phyloP scores from a whole-genome alignment of 257 asterid species.

The Penstemon barbatus region DNA sequence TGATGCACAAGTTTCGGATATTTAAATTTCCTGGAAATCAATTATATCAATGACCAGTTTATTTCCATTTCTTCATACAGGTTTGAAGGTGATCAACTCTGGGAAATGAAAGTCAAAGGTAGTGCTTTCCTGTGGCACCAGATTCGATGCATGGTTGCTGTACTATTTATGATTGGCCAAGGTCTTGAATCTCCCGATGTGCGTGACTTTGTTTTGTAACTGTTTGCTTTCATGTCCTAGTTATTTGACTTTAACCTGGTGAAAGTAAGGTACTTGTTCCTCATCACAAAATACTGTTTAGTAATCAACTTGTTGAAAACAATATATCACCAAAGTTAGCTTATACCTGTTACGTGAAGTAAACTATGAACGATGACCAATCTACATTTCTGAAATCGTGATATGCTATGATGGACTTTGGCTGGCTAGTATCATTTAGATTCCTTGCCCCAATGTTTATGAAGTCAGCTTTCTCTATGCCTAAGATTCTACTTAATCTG shows the following conservation, averaged over 20 bases:
- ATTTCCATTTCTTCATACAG: constrained; percentile 41
- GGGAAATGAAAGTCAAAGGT: constrained; percentile 79
- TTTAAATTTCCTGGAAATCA: constrained; percentile 13
- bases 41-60: not conserved
- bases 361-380: constrained; percentile 7
- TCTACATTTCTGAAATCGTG: constrained; percentile 9
- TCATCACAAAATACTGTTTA: constrained; percentile 14
- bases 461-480: not conserved
- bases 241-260: constrained; percentile 14
- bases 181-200: constrained; percentile 90
- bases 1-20: constrained; percentile 19
- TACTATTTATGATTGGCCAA: constrained; percentile 90
- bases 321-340: constrained; percentile 2
- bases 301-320: constrained; percentile 18
- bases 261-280: constrained; percentile 14
- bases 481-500: not conserved
- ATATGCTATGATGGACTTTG: constrained; percentile 12
- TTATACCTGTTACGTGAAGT: not conserved
- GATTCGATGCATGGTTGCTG: constrained; percentile 94
- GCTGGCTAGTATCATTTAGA: constrained; percentile 7
- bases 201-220: constrained; percentile 36
- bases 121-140: constrained; percentile 99
- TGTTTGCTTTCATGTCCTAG: constrained; percentile 24
- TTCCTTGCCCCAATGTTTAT: constrained; percentile 13
- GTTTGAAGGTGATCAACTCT: constrained; percentile 65